Conservation (phyloP, 2,329 filamentous ascomycete species). For the Botrytis sinoallii region DNA sequence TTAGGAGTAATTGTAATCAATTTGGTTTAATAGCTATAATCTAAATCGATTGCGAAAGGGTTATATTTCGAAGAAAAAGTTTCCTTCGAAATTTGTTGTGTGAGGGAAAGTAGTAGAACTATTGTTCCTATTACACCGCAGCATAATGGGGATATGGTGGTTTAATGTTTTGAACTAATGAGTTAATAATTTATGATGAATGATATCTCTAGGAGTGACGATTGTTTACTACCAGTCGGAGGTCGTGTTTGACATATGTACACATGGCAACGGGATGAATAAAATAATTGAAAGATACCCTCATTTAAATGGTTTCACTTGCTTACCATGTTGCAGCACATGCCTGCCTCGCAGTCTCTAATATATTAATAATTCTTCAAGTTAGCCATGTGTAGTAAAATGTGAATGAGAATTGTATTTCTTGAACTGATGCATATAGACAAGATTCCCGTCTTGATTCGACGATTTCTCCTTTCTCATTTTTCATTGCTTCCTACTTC, state of each 20-base stretch:
- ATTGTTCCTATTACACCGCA: background rate
- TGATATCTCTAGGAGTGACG: background rate
- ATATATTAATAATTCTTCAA: no score
- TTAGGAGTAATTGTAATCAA: background rate
- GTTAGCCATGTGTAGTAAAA: no score
- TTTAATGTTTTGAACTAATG: background rate
- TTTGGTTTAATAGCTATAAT: background rate
- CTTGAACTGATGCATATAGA: no score
- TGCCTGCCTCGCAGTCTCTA: no score
- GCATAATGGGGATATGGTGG: background rate
- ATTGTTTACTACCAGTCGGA: fast-evolving
- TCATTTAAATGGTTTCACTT: background rate
- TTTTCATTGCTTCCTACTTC: no score
- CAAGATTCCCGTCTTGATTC: no score
- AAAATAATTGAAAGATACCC: background rate
- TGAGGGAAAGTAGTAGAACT: background rate
- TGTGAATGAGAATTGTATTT: no score
- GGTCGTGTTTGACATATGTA: background rate
- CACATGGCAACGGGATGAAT: background rate
- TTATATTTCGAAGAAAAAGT: background rate
- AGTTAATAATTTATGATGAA: background rate
- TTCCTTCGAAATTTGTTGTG: background rate
- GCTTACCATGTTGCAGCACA: no score
- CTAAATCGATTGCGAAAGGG: background rate
- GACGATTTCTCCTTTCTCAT: no score